Base-by-base conservation (phyloP, 1,284 basidiomycete species). In the Moniliella sp. region DNA sequence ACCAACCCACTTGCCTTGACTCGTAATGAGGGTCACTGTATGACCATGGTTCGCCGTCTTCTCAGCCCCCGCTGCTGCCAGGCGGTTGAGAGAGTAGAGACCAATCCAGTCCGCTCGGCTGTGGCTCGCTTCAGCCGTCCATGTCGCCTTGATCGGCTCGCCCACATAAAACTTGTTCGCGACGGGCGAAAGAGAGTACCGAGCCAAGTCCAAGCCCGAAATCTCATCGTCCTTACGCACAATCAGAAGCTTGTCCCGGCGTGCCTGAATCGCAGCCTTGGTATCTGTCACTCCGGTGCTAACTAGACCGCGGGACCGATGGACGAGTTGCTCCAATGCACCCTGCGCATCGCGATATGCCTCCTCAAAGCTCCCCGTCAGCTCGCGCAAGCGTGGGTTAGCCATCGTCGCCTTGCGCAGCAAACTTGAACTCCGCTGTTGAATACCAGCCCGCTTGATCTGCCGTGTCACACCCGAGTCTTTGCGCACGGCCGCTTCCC, bases 21-120 rank as follows among this genome's bases (percentile, higher is more conserved):
- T 80, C 3, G 76, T 75, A n/a, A 78, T 76, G 38, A 75, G 74
- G 3, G 91, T 97, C 1, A 57, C 43, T n/a, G n/a, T n/a, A n/a
- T n/a, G n/a, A n/a, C n/a, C n/a, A 13, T 43, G 33, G 15, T 34
- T 15, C 8, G 31, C 25, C 4, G 32, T 18, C 15, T 43, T 43
- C 9, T 49, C 36, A 11, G 15, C 21, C 25, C 32, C 39, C 4
- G 30, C 39, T 4, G 37, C 13, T 1, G 37, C 40, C 9, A 32
- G 13, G 28, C 30, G 23, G 9, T 34, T 38, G 3, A 53, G 30
- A 1, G 40, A 37, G 53, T 91, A 93, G 26, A 97, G 72, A 8
- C 86, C 91, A 47, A 97, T 79, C 91, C 88, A 97, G 61, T 97
- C 88, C 46, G 76, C 73, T n/a, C 80, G 70, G 10, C 83, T 88